Conservation (phyloP, 441 rosid species). For the Eruca vesicaria region DNA sequence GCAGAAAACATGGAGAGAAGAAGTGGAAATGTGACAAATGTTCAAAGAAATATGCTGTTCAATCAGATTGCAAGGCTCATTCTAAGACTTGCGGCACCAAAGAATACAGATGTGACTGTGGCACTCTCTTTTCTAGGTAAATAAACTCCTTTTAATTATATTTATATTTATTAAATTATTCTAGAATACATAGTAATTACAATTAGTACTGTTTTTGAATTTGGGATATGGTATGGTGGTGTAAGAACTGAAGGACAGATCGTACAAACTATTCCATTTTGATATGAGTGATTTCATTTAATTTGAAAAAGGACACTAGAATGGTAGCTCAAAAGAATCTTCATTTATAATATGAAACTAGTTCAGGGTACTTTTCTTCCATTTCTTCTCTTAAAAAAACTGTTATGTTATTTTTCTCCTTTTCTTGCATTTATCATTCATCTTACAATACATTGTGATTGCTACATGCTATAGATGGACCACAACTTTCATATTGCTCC, state of each 20-base stretch:
- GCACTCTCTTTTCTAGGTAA: conserved; percentile 79
- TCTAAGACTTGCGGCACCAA: conserved; percentile 85
- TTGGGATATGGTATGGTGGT: conserved; percentile 1
- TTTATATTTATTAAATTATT: not conserved
- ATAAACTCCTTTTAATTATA: not conserved
- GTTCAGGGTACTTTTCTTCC: conserved; percentile 32
- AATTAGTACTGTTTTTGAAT: not conserved
- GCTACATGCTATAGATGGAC: conserved; percentile 30
- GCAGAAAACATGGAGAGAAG: conserved; percentile 85
- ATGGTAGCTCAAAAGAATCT: conserved; percentile 36
- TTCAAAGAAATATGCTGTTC: conserved; percentile 79
- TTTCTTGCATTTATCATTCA: conserved; percentile 25
- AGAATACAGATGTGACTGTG: conserved; percentile 88
- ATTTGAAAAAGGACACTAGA: conserved; percentile 32
- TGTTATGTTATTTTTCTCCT: not conserved
- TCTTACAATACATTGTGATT: conserved; percentile 23
- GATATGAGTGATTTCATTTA: conserved; percentile 34
- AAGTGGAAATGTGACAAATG: conserved; percentile 92
- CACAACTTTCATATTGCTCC: conserved; percentile 23
- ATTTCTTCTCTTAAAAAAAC: not conserved
- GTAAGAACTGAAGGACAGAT: conserved; percentile 31
- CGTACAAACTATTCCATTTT: conserved; percentile 35
- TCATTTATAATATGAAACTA: conserved; percentile 37
- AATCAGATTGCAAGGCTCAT: conserved; percentile 92
- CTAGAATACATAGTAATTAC: conserved; percentile 3